These are phyloP conservation scores for Trichoderma breve DNA, from an alignment of 2,329 filamentous ascomycete genomes.

Conservation along the genomic window DNA sequence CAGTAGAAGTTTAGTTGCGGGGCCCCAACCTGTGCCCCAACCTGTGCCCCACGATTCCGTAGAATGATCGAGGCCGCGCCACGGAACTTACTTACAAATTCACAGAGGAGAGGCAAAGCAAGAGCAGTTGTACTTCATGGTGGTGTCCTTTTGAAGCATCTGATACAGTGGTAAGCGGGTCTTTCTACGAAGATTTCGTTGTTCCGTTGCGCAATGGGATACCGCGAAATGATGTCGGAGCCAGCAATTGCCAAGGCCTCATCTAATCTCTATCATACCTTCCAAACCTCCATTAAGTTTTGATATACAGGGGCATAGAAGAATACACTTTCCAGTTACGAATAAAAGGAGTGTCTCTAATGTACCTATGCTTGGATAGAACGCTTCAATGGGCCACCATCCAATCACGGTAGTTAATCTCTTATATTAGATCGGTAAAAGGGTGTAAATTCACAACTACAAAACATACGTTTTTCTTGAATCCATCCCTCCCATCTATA, in stretches of 20 bases:
- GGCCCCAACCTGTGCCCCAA: neutral
- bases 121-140: neutral
- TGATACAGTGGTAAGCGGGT: neutral
- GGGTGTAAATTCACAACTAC: too few species aligned
- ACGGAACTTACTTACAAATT: neutral
- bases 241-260: neutral
- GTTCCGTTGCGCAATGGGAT: neutral
- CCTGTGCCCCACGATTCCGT: neutral
- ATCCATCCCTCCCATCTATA: neutral
- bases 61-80: neutral
- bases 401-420: neutral
- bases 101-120: neutral
- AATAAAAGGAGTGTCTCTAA: too few species aligned
- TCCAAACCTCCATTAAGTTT: too few species aligned
- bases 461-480: too few species aligned
- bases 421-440: too few species aligned
- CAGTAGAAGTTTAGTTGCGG: neutral
- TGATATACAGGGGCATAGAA: too few species aligned
- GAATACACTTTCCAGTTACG: too few species aligned
- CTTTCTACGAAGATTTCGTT: neutral
- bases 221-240: neutral
- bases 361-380: too few species aligned
- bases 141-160: neutral
- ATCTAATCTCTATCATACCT: neutral
- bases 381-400: neutral